Conservation (phyloP, 371 early-diverging fungal species). For the Cokeromyces recurvatus region DNA sequence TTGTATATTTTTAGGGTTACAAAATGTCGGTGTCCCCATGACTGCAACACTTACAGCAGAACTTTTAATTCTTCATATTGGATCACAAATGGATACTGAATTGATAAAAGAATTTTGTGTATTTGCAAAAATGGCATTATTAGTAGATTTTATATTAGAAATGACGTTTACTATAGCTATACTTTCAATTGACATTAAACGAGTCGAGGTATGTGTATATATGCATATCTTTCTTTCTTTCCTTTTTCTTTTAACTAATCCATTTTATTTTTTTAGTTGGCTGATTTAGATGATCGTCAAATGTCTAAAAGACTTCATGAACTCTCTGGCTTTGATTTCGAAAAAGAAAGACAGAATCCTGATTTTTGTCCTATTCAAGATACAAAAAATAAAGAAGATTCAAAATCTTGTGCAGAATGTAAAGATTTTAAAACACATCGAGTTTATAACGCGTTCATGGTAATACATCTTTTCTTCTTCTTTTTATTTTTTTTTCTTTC, state of each 20-base stretch:
- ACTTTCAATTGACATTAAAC: conserved; percentile 71
- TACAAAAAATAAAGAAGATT: conserved; percentile 11
- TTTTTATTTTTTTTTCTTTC: not conserved
- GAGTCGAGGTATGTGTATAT: conserved; percentile 52
- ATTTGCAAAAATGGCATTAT: conserved; percentile 59
- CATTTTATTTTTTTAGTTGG: conserved; percentile 9
- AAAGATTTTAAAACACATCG: conserved; percentile 32
- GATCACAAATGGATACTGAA: conserved; percentile 50
- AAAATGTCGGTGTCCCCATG: conserved; percentile 63
- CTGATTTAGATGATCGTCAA: conserved; percentile 28
- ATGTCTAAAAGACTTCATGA: conserved; percentile 26
- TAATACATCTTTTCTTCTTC: conserved; percentile 5
- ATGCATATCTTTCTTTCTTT: not conserved
- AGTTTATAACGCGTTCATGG: conserved; percentile 25
- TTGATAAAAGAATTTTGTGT: conserved; percentile 70
- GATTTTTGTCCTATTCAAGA: conserved; percentile 24
- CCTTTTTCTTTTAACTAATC: not conserved
- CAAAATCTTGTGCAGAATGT: conserved; percentile 28
- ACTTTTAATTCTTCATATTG: conserved; percentile 47
- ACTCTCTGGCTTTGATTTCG: conserved; percentile 6
- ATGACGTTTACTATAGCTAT: conserved; percentile 69
- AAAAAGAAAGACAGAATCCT: conserved; percentile 3
- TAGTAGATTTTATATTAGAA: conserved; percentile 69
- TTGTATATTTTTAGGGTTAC: conserved; percentile 43
- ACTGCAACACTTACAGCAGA: conserved; percentile 53